Conservation (phyloP, 169 alveolate genomes). For the Cryptosporidium baileyi region DNA sequence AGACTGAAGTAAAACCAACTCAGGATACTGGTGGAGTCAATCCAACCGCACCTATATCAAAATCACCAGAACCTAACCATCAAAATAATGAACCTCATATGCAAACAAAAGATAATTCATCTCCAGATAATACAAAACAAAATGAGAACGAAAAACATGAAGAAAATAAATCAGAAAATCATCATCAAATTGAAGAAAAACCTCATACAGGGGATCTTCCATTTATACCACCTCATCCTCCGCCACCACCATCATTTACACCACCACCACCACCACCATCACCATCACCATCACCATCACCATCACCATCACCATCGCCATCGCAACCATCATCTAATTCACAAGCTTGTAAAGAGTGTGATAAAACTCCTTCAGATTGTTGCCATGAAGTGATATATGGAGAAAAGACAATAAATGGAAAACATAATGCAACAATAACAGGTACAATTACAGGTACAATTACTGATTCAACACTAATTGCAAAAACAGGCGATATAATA, state of each 20-base stretch:
- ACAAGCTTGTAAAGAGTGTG: background rate
- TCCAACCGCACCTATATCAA: slow-evolving; percentile 18
- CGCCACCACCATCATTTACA: slow-evolving; percentile 7
- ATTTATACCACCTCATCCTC: slow-evolving; percentile 4
- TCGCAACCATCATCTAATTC: background rate
- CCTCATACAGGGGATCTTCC: background rate
- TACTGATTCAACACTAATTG: slow-evolving; percentile 5
- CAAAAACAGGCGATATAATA: slow-evolving; percentile 52
- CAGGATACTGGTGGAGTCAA: slow-evolving; percentile 15
- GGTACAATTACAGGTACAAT: slow-evolving; percentile 55
- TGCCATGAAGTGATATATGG: slow-evolving; percentile 52
- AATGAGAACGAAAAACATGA: background rate
- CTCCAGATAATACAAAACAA: background rate
- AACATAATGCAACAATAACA: slow-evolving; percentile 14
- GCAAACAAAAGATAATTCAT: background rate
- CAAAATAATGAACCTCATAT: background rate
- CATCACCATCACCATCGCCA: slow-evolving; percentile 6
- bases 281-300: background rate
- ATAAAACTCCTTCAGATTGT: slow-evolving; percentile 17
- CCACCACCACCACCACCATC: slow-evolving; percentile 24
- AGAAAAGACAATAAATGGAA: background rate
- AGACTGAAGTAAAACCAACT: background rate
- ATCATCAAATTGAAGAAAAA: background rate
- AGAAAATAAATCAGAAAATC: background rate
- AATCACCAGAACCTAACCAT: background rate